Evolutionary conservation across 306 rosid genomes (phyloP), one percentile per base, ranked within the genome.

Genomic region (Urtica urens): DNA sequence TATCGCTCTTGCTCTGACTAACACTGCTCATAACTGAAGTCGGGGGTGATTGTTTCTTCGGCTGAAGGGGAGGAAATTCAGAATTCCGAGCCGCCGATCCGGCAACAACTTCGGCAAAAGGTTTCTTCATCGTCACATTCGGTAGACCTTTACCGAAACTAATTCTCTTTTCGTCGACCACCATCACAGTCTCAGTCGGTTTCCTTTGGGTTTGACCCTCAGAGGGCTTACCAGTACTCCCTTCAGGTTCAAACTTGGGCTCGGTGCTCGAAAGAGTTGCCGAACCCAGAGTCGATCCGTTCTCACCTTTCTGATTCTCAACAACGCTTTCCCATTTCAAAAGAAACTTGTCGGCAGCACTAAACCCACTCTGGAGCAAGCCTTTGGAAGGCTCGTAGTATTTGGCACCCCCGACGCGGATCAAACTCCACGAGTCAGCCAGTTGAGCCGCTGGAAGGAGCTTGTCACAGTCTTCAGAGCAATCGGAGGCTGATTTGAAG

Each of bases 21-120:
- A 46, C 45, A 56, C n/a, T 35, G n/a, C 65, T 70, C 80, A 71
- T 74, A 58, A 75, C 88, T 40, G 68, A 71, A 65, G 72, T 76
- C 31, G 72, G 46, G 49, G 66, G 53, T 39, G 62, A 62, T 52
- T 60, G 62, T 51, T 65, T 80, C 71, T 78, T 76, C 70, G 69
- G 93, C 67, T 74, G 94, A 59, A 88, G 87, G 55, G 94, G 83
- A 65, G 96, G 93, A 47, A 83, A 83, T 39, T 77, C 86, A 16
- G 87, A 74, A 72, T 76, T 86, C 55, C 62, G 58, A 55, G 76
- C 46, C 3, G 67, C 67, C 30, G 83, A 78, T 71, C 96, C 94
- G 43, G 93, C 93, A 46, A 88, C 96, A 8, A 88, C 96, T 75
- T 81, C 96, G 63, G 96, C 84, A 72, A 88, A 88, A 63, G 96